Percentiles rank a stretch among this genome's conserved stretches.
Evolutionary conservation across 2,329 filamentous ascomycete genomes (phyloP).

Genomic region (Clonostachys byssicola): DNA sequence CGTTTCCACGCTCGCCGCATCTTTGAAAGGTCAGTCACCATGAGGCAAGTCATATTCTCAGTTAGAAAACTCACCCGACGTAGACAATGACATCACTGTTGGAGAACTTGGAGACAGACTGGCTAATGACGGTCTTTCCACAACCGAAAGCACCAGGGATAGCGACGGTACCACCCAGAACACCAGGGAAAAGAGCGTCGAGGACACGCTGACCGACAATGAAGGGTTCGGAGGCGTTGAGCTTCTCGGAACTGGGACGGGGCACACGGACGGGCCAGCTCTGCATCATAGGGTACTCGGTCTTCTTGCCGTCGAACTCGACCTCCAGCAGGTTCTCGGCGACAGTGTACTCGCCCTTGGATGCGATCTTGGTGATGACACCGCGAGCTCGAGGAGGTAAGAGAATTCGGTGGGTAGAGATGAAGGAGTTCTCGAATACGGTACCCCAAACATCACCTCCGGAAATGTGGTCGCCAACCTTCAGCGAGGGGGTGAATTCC

Average conservation of each 20-base stretch:
- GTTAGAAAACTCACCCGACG: conserved; percentile 58
- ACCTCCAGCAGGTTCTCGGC: conserved; percentile 91
- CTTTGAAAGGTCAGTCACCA: conserved; percentile 7
- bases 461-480: conserved; percentile 95
- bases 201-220: conserved; percentile 96
- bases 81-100: conserved; percentile 99
- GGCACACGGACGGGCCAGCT: conserved; percentile 96
- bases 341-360: conserved; percentile 90
- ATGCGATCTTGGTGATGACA: conserved; percentile 85
- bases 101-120: conserved; percentile 98
- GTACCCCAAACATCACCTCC: conserved; percentile 94
- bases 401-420: conserved; percentile 90
- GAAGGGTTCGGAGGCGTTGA: conserved; percentile 84
- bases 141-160: conserved; percentile 98
- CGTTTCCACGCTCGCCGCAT: conserved; percentile 86
- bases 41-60: not conserved
- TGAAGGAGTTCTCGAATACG: conserved; percentile 93
- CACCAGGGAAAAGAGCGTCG: conserved; percentile 92
- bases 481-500: conserved; percentile 88
- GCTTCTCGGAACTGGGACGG: conserved; percentile 86
- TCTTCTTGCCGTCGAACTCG: conserved; percentile 95
- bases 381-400: conserved; percentile 86
- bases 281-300: conserved; percentile 97
- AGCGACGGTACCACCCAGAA: conserved; percentile 95
- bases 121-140: conserved; percentile 98